A percentile compares a stretch with the other conserved stretches of the same genome.
phyloP scores from a whole-genome alignment of 208 protist genomes.

The Zelonia costaricensis region DNA sequence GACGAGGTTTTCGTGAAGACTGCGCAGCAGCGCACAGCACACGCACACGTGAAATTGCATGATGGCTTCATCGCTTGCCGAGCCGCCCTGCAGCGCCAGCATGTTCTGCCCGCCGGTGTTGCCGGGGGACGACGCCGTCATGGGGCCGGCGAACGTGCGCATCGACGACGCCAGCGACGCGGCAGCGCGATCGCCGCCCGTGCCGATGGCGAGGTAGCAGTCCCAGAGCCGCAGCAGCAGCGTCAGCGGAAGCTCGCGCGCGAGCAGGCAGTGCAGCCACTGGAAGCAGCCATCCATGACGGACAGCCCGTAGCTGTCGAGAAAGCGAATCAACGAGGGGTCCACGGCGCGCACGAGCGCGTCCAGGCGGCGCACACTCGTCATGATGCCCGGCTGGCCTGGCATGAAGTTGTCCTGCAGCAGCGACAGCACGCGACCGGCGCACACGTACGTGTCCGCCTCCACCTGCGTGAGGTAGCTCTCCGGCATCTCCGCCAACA shows the following conservation, averaged over 20 bases:
- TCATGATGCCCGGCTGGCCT: conserved; percentile 86
- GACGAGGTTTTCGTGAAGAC: conserved; percentile 29
- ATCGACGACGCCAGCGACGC: neutral
- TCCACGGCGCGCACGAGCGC: conserved; percentile 28
- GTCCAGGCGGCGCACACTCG: conserved; percentile 68
- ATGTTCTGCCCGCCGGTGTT: too few relatives aligned
- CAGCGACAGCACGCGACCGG: conserved; percentile 76
- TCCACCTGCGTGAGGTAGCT: conserved; percentile 69
- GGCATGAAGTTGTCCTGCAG: conserved; percentile 92
- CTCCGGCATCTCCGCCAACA: conserved; percentile 20
- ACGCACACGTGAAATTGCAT: conserved; percentile 86
- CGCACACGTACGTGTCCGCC: conserved; percentile 93
- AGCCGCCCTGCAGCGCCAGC: neutral
- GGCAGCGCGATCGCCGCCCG: conserved; percentile 25
- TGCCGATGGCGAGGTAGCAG: conserved; percentile 79
- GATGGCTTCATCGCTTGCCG: conserved; percentile 35
- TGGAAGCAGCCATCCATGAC: conserved; percentile 88
- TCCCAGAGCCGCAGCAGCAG: conserved; percentile 90
- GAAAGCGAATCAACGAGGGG: conserved; percentile 17
- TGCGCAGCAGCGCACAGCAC: conserved; percentile 78
- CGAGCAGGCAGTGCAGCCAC: conserved; percentile 93
- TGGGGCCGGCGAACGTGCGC: neutral
- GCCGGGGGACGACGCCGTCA: neutral
- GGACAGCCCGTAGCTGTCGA: conserved; percentile 38
- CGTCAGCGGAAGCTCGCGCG: conserved; percentile 84